Conservation (phyloP, 371 early-diverging fungal species). For the Modicella reniformis region DNA sequence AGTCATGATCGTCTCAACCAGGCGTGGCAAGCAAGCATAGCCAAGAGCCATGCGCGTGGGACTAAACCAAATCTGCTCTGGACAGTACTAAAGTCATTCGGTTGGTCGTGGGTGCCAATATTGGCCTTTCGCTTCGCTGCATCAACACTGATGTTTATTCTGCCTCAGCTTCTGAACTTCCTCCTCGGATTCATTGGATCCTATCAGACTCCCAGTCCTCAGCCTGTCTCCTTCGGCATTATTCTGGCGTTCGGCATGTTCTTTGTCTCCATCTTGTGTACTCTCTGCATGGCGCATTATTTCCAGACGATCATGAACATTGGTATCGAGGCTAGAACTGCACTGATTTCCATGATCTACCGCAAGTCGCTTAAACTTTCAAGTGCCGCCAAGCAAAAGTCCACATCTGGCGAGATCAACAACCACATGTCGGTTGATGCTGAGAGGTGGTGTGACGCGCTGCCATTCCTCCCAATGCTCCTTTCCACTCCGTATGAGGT, state of each 20-base stretch:
- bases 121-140: constrained; percentile 31
- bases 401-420: constrained; percentile 76
- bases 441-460: constrained; percentile 52
- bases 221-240: constrained; percentile 43
- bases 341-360: constrained; percentile 64
- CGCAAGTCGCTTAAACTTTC: constrained; percentile 68
- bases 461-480: constrained; percentile 57
- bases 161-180: constrained; percentile 41
- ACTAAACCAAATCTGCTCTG: constrained; percentile 35
- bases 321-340: constrained; percentile 60
- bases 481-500: constrained; percentile 56
- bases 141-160: constrained; percentile 39
- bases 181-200: constrained; percentile 35
- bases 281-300: constrained; percentile 52
- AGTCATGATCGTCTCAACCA: constrained; percentile 33
- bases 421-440: constrained; percentile 87
- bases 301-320: constrained; percentile 41
- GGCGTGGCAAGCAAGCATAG: constrained; percentile 33
- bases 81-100: constrained; percentile 28
- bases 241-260: constrained; percentile 56
- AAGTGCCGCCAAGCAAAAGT: constrained; percentile 59
- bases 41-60: constrained; percentile 30
- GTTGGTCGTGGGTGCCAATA: constrained; percentile 34
- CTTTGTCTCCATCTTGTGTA: constrained; percentile 39
- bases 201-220: constrained; percentile 14